Evolutionary conservation across 768 basidiomycete species (phyloP), one percentile per base, ranked within the genome.

Genomic region (Psilocybe tampanensis): DNA sequence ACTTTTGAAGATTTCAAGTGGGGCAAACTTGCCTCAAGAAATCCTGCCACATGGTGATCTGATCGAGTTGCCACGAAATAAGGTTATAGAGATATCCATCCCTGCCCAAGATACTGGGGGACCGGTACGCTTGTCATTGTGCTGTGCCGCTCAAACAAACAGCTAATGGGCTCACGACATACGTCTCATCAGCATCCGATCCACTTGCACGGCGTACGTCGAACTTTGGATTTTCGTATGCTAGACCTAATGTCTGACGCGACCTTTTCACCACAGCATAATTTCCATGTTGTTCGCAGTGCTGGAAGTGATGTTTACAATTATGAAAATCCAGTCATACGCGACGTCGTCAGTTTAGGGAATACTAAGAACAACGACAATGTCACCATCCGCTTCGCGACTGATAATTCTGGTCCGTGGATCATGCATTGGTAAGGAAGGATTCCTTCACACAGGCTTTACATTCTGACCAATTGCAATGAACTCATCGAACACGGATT

Each of bases 351-450:
- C 34, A 73, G 68, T 52, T 76, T 80, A 8, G 75, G 76, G 4
- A 39, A 13, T 8, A 39, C 59, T 26, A 23, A n/a, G 13, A 63
- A 57, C 18, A 67, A 65, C 0, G 80, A 80, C 54, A 75, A 76
- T 19, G 78, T 81, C 21, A 82, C 82, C 0, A 73, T 92, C 42
- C 81, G 88, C 5, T 90, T 88, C 72, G 69, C 69, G 24, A 87
- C 88, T 0, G 82, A 91, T 63, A 90, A 90, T 68, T 70, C 87
- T 2, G 89, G 88, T 3, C 82, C 83, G 8, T 87, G 84, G 80
- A 72, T 82, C 57, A 65, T 81, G 54, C 80, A 80, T 44, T 79
- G 74, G 74, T 72, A 45, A n/a, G 68, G 59, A 11, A 9, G n/a
- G 62, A 8, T 45, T 33, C 4, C 18, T 29, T n/a, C 43, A 4